These are phyloP conservation scores for Geotrichum australiense DNA, from an alignment of 1,139 yeast genomes.

Conservation along the genomic window DNA sequence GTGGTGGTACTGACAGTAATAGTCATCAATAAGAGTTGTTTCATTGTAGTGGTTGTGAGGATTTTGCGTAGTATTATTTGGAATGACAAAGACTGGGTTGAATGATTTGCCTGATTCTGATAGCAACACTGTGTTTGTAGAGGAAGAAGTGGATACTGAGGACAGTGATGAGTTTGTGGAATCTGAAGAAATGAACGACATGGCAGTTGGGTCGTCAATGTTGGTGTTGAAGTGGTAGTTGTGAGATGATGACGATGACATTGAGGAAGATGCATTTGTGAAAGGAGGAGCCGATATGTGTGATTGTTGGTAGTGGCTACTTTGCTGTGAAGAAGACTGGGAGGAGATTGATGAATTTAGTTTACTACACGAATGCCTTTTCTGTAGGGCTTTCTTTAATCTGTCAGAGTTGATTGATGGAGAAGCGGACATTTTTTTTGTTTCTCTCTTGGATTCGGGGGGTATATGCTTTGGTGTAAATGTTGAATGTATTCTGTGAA, in stretches of 20 bases:
- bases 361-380: slow-evolving; percentile 3
- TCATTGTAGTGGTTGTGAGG: not conserved
- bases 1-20: slow-evolving; percentile 1
- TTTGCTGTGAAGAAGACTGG: not conserved
- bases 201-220: not conserved
- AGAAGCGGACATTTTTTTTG: too few relatives aligned
- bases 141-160: not conserved
- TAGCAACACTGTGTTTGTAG: not conserved
- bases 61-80: not conserved
- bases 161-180: not conserved
- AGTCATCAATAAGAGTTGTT: not conserved
- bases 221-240: not conserved
- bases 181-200: not conserved
- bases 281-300: slow-evolving; percentile 1
- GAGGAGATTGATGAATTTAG: not conserved
- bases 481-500: too few relatives aligned
- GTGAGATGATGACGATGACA: not conserved
- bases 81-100: slow-evolving; percentile 1
- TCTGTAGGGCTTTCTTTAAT: slow-evolving; percentile 1
- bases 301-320: not conserved
- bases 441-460: too few relatives aligned
- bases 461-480: too few relatives aligned
- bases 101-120: not conserved
- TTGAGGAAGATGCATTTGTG: too few relatives aligned
- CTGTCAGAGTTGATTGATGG: slow-evolving; percentile 3